These are phyloP conservation scores for Drechslera avenae DNA, from an alignment of 2,329 filamentous ascomycete genomes.

Conservation along the genomic window DNA sequence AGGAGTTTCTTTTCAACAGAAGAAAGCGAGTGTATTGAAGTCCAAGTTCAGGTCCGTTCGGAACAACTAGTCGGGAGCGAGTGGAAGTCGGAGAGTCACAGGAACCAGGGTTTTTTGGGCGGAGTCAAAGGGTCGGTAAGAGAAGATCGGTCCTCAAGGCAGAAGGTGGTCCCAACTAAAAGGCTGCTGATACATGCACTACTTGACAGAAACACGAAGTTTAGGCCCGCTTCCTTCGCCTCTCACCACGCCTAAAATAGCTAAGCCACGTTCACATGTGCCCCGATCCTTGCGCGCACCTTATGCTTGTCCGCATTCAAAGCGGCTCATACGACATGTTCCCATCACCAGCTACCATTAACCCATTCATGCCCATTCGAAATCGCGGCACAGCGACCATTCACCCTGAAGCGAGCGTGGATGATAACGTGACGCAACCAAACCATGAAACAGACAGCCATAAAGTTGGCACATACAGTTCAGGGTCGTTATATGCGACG, in stretches of 20 bases:
- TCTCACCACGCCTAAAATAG: conserved; percentile 5
- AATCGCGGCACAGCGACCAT: too few species aligned
- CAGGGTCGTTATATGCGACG: conserved; percentile 12
- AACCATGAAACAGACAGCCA: not conserved
- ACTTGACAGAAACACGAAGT: conserved; percentile 19
- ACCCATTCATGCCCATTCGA: too few species aligned
- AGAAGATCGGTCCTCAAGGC: conserved; percentile 21
- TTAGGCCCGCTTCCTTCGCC: conserved; percentile 14
- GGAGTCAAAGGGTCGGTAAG: not conserved
- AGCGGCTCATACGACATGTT: too few species aligned
- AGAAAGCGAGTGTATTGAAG: too few species aligned
- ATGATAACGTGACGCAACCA: not conserved
- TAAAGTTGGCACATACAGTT: conserved; percentile 17
- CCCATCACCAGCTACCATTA: too few species aligned
- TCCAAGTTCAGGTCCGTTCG: too few species aligned
- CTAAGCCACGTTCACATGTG: not conserved
- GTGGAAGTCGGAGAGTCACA: not conserved
- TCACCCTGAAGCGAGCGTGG: too few species aligned
- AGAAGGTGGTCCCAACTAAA: conserved; percentile 11
- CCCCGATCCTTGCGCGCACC: conserved; percentile 8
- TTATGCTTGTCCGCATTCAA: conserved; percentile 1
- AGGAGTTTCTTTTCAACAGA: too few species aligned
- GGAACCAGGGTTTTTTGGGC: not conserved
- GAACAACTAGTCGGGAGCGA: too few species aligned
- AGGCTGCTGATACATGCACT: conserved; percentile 20